phyloP scores from a whole-genome alignment of 169 alveolate species.

The Eimeria zaria region DNA sequence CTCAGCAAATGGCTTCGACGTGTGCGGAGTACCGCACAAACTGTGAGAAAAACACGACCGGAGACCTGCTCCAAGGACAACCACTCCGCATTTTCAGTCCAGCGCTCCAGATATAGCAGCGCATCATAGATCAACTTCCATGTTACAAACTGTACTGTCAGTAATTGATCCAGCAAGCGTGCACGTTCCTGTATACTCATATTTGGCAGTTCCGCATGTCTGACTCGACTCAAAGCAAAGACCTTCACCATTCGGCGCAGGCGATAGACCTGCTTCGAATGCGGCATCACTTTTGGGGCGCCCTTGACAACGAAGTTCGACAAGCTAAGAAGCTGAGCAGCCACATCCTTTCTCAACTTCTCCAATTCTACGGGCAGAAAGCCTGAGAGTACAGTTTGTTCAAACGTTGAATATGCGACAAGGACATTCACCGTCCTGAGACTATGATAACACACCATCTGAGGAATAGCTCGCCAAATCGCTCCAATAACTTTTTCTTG shows the following conservation, averaged over 20 bases:
- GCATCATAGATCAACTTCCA: neutral
- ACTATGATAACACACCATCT: neutral
- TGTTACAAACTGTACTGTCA: neutral
- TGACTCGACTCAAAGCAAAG: neutral
- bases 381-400: neutral
- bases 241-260: neutral
- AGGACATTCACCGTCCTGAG: neutral
- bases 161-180: neutral
- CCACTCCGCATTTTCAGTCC: neutral
- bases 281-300: neutral
- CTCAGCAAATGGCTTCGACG: neutral
- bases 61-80: neutral
- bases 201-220: neutral
- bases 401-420: neutral
- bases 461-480: neutral
- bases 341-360: neutral
- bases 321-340: neutral
- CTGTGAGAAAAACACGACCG: neutral
- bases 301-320: neutral
- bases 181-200: neutral
- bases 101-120: neutral
- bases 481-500: neutral
- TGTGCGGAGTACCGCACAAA: neutral
- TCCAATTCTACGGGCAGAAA: neutral
- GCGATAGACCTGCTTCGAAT: neutral